A percentile compares a stretch with the other conserved stretches of the same genome.
These are phyloP conservation scores for Leptodontidium sp. DNA, from an alignment of 2,329 filamentous ascomycete genomes.

Conservation along the genomic window DNA sequence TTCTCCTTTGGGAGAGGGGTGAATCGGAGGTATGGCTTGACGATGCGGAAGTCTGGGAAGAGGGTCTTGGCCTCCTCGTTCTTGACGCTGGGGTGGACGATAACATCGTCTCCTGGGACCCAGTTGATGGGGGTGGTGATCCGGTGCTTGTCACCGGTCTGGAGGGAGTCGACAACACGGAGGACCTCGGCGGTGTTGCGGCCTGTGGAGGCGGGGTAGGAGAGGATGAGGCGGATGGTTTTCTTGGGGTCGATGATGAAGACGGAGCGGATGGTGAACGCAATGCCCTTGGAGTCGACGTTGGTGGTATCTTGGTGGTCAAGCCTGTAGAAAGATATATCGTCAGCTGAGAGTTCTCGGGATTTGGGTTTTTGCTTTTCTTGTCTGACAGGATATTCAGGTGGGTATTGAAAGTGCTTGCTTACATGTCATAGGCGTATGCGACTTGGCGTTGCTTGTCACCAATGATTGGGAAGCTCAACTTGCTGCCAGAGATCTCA, in stretches of 20 bases:
- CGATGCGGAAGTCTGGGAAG: constrained; percentile 77
- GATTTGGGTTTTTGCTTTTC: not conserved
- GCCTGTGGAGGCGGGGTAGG: constrained; percentile 91
- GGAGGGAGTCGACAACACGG: constrained; percentile 79
- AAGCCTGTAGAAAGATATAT: constrained; percentile 57
- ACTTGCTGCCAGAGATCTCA: constrained; percentile 75
- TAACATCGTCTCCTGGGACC: constrained; percentile 88
- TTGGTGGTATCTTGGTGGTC: constrained; percentile 84
- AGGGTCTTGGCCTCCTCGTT: constrained; percentile 88
- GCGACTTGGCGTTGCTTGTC: constrained; percentile 83
- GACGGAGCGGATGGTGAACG: constrained; percentile 93
- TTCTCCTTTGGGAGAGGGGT: constrained; percentile 68
- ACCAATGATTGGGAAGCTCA: constrained; percentile 82
- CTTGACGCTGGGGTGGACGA: constrained; percentile 83
- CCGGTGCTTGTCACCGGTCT: constrained; percentile 87
- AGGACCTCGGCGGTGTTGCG: constrained; percentile 83
- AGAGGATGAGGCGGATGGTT: constrained; percentile 91
- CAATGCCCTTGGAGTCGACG: constrained; percentile 82
- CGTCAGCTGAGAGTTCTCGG: constrained; percentile 17
- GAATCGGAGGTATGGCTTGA: constrained; percentile 79
- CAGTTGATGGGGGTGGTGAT: constrained; percentile 92
- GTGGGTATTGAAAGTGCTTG: constrained; percentile 18
- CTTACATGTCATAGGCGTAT: constrained; percentile 80
- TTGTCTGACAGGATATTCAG: not conserved
- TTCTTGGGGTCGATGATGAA: constrained; percentile 95